phyloP scores from a whole-genome alignment of 768 basidiomycete genomes.

The Austroboletus festivus region DNA sequence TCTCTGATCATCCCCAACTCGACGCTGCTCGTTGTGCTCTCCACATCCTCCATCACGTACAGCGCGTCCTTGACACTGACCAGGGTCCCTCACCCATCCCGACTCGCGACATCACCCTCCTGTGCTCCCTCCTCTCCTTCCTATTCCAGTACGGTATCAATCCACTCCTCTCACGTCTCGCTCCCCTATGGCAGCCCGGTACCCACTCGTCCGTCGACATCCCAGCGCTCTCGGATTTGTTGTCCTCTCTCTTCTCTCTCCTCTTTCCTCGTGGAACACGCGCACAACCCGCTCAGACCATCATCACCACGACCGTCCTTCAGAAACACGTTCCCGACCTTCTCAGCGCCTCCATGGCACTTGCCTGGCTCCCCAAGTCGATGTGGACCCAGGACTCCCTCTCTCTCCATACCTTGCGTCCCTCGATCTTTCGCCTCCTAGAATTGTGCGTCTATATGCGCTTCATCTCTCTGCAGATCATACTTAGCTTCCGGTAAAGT shows the following conservation, averaged over 20 bases:
- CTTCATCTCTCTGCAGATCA: slow-evolving; percentile 8
- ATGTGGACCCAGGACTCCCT: slow-evolving; percentile 36
- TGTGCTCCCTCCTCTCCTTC: slow-evolving; percentile 65
- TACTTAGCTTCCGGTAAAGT: slow-evolving; percentile 30
- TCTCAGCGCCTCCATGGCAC: slow-evolving; percentile 53
- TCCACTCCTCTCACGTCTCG: slow-evolving; percentile 40
- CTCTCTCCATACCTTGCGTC: slow-evolving; percentile 47
- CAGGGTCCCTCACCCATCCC: slow-evolving; percentile 43
- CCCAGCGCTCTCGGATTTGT: slow-evolving; percentile 39
- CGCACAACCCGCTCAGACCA: slow-evolving; percentile 51
- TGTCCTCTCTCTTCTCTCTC: slow-evolving; percentile 43
- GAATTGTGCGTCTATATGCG: slow-evolving; percentile 50
- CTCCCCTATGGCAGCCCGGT: no score
- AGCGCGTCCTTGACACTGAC: slow-evolving; percentile 36
- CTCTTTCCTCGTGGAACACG: slow-evolving; percentile 53
- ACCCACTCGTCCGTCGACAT: no score
- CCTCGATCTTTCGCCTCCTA: slow-evolving; percentile 53
- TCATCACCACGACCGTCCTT: slow-evolving; percentile 57
- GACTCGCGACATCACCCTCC: slow-evolving; percentile 58
- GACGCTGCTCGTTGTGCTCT: slow-evolving; percentile 57
- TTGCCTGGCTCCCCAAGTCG: slow-evolving; percentile 73
- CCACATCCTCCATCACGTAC: slow-evolving; percentile 45
- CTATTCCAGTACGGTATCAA: slow-evolving; percentile 71
- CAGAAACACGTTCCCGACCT: slow-evolving; percentile 57
- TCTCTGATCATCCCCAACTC: slow-evolving; percentile 39